phyloP scores from a whole-genome alignment of 257 asterid species.

The Solanum sejunctum region DNA sequence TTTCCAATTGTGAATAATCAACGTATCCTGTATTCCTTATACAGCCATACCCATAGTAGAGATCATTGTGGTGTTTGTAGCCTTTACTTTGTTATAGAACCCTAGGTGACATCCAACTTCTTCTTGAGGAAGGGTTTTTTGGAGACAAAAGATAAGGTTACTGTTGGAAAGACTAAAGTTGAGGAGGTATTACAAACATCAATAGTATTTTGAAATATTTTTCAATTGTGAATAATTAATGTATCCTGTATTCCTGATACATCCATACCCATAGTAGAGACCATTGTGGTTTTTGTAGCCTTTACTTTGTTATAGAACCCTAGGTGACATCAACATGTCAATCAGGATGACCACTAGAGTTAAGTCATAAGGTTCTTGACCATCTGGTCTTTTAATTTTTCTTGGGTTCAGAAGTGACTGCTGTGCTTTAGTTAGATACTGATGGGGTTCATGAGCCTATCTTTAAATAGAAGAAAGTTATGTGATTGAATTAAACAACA shows the following conservation, averaged over 20 bases:
- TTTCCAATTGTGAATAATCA: too few species aligned
- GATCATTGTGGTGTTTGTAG: too few species aligned
- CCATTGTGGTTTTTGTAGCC: background rate
- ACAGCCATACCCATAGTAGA: too few species aligned
- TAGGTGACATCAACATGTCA: background rate
- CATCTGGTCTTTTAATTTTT: background rate
- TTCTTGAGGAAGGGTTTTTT: conserved; percentile 73
- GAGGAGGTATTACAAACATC: conserved; percentile 51
- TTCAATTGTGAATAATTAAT: background rate
- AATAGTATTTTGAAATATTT: background rate
- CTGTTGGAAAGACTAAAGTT: conserved; percentile 71
- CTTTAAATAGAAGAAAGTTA: background rate
- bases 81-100: too few species aligned
- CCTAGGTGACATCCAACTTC: conserved; percentile 39
- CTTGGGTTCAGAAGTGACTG: background rate
- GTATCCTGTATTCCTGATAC: background rate
- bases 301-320: background rate
- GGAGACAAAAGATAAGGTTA: conserved; percentile 83
- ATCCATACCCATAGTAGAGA: background rate
- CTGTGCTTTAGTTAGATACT: background rate
- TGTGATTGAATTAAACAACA: background rate
- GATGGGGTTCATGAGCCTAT: background rate
- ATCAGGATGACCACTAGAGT: background rate
- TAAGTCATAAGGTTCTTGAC: background rate
- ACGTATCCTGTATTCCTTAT: too few species aligned